Conservation (phyloP, 805 yeast genomes). For the Pichia ethanolica region DNA sequence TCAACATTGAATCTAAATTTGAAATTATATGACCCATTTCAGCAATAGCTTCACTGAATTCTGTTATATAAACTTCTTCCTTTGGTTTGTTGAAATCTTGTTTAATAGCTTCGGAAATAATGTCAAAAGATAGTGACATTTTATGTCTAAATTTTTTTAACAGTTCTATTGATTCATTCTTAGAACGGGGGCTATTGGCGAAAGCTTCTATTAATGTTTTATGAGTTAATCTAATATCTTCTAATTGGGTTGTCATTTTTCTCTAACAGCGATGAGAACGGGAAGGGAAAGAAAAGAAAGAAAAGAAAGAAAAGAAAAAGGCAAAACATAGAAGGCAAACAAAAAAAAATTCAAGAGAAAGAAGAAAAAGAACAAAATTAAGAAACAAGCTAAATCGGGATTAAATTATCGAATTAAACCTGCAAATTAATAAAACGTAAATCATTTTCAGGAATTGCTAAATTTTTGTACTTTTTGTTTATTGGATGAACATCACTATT, state of each 20-base stretch:
- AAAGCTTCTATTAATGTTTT: not conserved
- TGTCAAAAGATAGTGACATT: conserved; percentile 23
- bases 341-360: too few relatives aligned
- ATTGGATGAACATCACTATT: too few relatives aligned
- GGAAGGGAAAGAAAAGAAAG: too few relatives aligned
- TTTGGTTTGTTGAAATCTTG: conserved; percentile 62
- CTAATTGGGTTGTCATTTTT: not conserved
- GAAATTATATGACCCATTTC: conserved; percentile 57
- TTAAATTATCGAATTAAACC: too few relatives aligned
- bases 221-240: not conserved
- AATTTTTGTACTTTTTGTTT: too few relatives aligned
- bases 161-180: conserved; percentile 1
- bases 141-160: not conserved
- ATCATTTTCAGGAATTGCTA: too few relatives aligned
- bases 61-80: conserved; percentile 56
- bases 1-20: conserved; percentile 53
- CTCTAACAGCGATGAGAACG: too few relatives aligned
- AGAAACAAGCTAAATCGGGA: too few relatives aligned
- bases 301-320: too few relatives aligned
- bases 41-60: conserved; percentile 40
- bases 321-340: too few relatives aligned
- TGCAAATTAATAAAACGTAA: too few relatives aligned
- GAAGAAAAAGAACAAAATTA: too few relatives aligned
- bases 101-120: conserved; percentile 48
- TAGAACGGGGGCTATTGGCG: not conserved